These are phyloP conservation scores for Fusarium liriodendri DNA, from an alignment of 2,329 filamentous ascomycete genomes.

Conservation along the genomic window DNA sequence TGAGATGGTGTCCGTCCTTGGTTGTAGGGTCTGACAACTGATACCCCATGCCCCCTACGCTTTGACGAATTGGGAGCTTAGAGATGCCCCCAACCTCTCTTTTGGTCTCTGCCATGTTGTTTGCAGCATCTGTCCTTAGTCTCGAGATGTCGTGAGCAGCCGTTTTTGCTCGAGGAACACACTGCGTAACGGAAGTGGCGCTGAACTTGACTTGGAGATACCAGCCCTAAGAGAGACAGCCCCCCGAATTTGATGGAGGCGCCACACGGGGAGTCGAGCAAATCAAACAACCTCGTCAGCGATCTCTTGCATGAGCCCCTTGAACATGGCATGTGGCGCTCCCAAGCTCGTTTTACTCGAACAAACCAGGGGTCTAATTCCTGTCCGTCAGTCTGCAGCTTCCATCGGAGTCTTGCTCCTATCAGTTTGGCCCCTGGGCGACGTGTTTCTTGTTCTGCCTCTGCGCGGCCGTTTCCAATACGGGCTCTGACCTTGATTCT, in stretches of 20 bases:
- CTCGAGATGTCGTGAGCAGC: not conserved
- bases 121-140: not conserved
- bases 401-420: constrained; percentile 17
- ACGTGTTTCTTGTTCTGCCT: constrained; percentile 8
- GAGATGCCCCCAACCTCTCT: constrained; percentile 1
- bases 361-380: not conserved
- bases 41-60: not conserved
- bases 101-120: constrained; percentile 3
- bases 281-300: constrained; percentile 4
- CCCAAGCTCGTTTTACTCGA: constrained; percentile 15
- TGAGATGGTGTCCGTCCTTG: constrained; percentile 6
- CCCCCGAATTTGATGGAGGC: not conserved
- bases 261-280: constrained; percentile 18
- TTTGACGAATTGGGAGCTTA: not conserved
- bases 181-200: not conserved
- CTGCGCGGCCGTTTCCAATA: constrained; percentile 23
- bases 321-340: constrained; percentile 16
- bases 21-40: not conserved
- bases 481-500: constrained; percentile 19
- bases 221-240: constrained; percentile 6
- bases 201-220: not conserved
- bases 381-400: constrained; percentile 9
- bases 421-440: constrained; percentile 1
- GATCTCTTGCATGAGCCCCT: constrained; percentile 25
- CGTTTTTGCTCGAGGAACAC: not conserved